A percentile compares a stretch with the other conserved stretches of the same genome.
These are phyloP conservation scores for Arthrobotrys sphaeroides DNA, from an alignment of 2,329 filamentous ascomycete species.

Conservation along the genomic window DNA sequence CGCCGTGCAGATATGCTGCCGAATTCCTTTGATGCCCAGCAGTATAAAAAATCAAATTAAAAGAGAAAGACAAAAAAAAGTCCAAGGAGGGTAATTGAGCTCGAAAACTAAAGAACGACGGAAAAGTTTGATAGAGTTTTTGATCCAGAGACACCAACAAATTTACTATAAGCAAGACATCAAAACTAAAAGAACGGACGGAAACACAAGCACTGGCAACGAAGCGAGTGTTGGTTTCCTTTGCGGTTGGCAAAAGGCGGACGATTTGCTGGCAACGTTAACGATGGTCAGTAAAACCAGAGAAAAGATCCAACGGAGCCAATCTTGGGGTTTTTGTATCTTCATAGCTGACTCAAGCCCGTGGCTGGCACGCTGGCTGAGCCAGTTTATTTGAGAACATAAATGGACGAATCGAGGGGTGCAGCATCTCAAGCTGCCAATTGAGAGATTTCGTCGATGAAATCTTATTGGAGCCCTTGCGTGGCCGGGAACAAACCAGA, in stretches of 20 bases:
- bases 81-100: conserved; percentile 33
- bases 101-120: conserved; percentile 34
- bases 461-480: conserved; percentile 42
- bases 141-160: conserved; percentile 1
- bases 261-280: conserved; percentile 32
- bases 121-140: conserved; percentile 28
- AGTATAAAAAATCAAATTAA: background rate
- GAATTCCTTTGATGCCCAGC: conserved; percentile 17
- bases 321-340: conserved; percentile 47
- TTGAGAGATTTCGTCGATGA: conserved; percentile 45
- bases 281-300: conserved; percentile 3
- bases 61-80: conserved; percentile 14
- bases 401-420: conserved; percentile 29
- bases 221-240: conserved; percentile 43
- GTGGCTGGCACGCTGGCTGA: conserved; percentile 28
- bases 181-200: conserved; percentile 50
- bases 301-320: background rate
- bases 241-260: conserved; percentile 2
- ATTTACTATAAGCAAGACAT: conserved; percentile 14
- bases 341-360: conserved; percentile 8
- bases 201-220: conserved; percentile 45
- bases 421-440: conserved; percentile 32
- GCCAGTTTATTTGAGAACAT: conserved; percentile 24
- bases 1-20: conserved; percentile 7
- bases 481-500: conserved; percentile 13